Percentiles rank a stretch among this genome's conserved stretches.
Evolutionary conservation across 75 land plant genomes (phyloP).

Genomic region (Isoetes taiwanensis): DNA sequence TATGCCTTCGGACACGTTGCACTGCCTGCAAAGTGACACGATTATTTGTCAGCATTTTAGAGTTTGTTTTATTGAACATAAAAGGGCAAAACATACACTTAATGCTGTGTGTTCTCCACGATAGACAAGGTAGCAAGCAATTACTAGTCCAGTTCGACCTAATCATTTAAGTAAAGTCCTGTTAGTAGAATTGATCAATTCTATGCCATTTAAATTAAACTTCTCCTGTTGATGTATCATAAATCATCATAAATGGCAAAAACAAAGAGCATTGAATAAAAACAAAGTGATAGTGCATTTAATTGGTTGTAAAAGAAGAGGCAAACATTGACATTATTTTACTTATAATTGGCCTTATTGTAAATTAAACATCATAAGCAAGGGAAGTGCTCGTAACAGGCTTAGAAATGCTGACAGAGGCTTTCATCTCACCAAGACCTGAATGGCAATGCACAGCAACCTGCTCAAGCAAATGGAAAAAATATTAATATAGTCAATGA

Average conservation of each 20-base stretch:
- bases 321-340: too few relatives aligned
- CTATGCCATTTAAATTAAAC: too few relatives aligned
- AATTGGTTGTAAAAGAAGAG: too few relatives aligned
- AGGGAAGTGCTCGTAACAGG: neutral
- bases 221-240: too few relatives aligned
- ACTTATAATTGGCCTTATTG: too few relatives aligned
- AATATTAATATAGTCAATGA: neutral
- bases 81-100: neutral
- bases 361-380: neutral
- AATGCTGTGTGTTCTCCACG: neutral
- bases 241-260: neutral
- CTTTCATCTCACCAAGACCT: constrained; percentile 13
- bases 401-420: neutral
- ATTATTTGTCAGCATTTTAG: too few relatives aligned
- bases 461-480: neutral
- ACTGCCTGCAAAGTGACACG: neutral
- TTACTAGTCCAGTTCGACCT: constrained; percentile 17
- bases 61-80: too few relatives aligned
- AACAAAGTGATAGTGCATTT: too few relatives aligned
- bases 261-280: neutral
- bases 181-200: too few relatives aligned
- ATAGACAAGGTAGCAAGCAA: constrained; percentile 22
- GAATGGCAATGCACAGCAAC: constrained; percentile 22
- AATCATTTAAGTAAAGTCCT: neutral
- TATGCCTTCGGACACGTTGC: constrained; percentile 1